Evolutionary conservation across 345 rosid genomes (phyloP), one percentile per base, ranked within the genome.

Genomic region (Mallotus nudiflorus): DNA sequence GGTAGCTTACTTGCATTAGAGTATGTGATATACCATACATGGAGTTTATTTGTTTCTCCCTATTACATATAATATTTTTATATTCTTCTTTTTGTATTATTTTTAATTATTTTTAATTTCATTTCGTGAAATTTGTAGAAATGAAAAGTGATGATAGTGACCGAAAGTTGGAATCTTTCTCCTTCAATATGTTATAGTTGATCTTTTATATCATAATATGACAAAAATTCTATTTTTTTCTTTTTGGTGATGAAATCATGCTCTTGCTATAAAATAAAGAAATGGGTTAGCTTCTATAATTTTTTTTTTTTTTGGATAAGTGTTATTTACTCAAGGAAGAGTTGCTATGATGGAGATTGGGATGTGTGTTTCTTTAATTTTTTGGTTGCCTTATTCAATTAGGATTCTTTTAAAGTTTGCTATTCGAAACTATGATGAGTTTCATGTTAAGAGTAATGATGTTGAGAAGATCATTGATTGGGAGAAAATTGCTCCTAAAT

Each of bases 401-500:
- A 86, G 75, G 82, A 89, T 89, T 67, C 91, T 89, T 27, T 83
- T 89, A 24, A 91, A 89, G 76, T 89, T 90, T 10, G 95, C 95
- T 0, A 87, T 89, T 70, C 83, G 95, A 25, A 85, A 89, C 86
- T 87, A 91, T 51, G 91, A 89, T 62, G 91, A 87, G 81, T 87
- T 89, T 69, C 86, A 89, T 81, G 90, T 89, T 70, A 89, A 87
- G 84, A 82, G 90, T 67, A 78, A 78, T 39, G 95, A 89, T 83
- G 95, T 89, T 51, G 95, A 87, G 87, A 89, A 89, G 85, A 89
- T 89, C 73, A 82, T 89, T 77, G 90, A 89, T 51, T 89, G 95
- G 95, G 87, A 87, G 75, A 89, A 78, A 51, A 76, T 87, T 19
- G 71, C 88, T 65, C 90, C 95, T 33, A 89, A 87, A 70, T 86